Base-by-base conservation (phyloP, 805 yeast species). In the Cyberlindnera galapagoensis region DNA sequence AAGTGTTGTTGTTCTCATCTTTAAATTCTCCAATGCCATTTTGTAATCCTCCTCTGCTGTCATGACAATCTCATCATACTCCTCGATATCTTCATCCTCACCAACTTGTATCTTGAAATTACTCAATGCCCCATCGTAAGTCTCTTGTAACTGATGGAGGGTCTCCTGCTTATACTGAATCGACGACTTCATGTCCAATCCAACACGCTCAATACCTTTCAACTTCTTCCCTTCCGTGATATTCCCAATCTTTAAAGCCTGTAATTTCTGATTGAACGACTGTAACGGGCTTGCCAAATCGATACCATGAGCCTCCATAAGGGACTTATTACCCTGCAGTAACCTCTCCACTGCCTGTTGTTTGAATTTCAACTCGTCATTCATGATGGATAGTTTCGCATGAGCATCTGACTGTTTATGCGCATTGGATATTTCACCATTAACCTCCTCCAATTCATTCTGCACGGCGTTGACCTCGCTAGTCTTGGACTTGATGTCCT, bases 1-100 rank as follows among this genome's bases (percentile, higher is more conserved):
- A 17, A 74, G 61, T 1, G 88, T 78, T 3, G 86, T 82, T 26
- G 74, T 76, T 19, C 70, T 71, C 42, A 83, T 75, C 49, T 84
- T 84, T 20, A 74, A 51, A 34, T 80, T 77, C 40, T 80, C 82
- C 11, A 74, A 58, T 0, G 85, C 75, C 13, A 67, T 67, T 25
- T 72, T 67, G 42, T 74, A 71, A 26, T 78, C 80, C 12, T 67
- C 69, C 46, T 84, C 90, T 5, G 79, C 62, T 11, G 74, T 80
- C 18, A 54, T 50, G 3, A 80, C 39, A 6, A 69, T 60, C 1
- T 56, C 58, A 21, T 71, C 74, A 48, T 75, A 81, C 1, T 68
- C 67, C 3, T 63, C 64, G 15, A 78, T 57, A 21, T 59, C 68
- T 7, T 62, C 67, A 5, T 43, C 51, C 9, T 46, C 46, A 2